Evolutionary conservation across 371 early-diverging fungal species (phyloP).

Genomic region (Mucor circinelloides): DNA sequence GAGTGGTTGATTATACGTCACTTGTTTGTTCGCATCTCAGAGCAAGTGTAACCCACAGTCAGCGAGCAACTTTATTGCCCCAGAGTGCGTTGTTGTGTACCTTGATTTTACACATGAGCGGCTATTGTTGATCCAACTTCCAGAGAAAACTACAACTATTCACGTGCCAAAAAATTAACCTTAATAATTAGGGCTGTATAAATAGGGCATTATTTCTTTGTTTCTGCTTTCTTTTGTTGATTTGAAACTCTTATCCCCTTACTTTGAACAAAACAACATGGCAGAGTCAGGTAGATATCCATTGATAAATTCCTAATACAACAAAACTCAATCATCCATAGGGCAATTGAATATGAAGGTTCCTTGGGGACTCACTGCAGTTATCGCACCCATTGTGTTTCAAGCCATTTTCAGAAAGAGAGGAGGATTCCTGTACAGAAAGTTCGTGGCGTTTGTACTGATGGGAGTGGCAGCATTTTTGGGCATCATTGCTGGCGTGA

Average conservation of each 20-base stretch:
- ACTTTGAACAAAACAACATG: neutral
- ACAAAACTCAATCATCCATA: neutral
- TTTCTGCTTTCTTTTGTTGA: neutral
- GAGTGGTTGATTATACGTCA: neutral
- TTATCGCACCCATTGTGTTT: constrained; percentile 16
- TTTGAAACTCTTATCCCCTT: neutral
- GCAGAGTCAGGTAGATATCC: constrained; percentile 11
- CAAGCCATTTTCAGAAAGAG: constrained; percentile 28
- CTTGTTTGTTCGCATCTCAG: neutral
- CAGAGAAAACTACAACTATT: neutral
- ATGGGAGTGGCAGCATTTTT: constrained; percentile 33
- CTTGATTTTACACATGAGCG: neutral
- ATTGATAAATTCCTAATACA: neutral
- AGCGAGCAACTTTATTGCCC: neutral
- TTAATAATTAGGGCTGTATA: neutral
- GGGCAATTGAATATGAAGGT: neutral
- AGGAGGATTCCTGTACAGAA: constrained; percentile 42
- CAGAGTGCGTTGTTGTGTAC: constrained; percentile 1
- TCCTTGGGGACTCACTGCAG: constrained; percentile 1
- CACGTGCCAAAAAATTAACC: neutral
- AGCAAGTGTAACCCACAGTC: neutral
- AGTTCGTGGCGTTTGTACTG: constrained; percentile 25
- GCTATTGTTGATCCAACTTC: neutral
- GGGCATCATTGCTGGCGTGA: constrained; percentile 50
- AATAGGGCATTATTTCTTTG: neutral